Evolutionary conservation across 495 filamentous ascomycete species (phyloP).

Genomic region (Hyphodiscus hymeniophilus): DNA sequence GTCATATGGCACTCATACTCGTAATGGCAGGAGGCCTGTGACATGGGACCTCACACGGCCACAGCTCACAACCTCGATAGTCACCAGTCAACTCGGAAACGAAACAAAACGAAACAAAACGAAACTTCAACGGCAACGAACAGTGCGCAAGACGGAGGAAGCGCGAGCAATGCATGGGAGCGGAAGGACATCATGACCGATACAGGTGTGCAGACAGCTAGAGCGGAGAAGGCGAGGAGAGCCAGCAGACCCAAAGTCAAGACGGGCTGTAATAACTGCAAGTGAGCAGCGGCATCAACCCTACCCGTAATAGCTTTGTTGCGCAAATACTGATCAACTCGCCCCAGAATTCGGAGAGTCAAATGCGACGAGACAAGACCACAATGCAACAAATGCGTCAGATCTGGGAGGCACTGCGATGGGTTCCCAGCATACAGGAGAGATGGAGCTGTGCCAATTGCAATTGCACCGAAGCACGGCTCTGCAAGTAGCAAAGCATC

Average conservation of each 20-base stretch:
- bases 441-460: conserved; percentile 9
- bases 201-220: background rate
- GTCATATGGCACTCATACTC: too few relatives aligned
- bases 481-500: background rate
- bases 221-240: conserved; percentile 10
- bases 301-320: background rate
- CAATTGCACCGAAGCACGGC: conserved; percentile 16
- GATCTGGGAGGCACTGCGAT: conserved; percentile 37
- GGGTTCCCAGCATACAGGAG: conserved; percentile 41
- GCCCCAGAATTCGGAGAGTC: conserved; percentile 48
- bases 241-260: conserved; percentile 23
- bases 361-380: conserved; percentile 62
- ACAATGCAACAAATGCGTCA: conserved; percentile 46
- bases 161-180: conserved; percentile 15
- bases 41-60: too few relatives aligned
- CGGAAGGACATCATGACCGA: conserved; percentile 3
- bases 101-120: background rate
- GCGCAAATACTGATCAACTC: conserved; percentile 9
- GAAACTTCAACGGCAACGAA: background rate
- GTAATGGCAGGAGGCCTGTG: too few relatives aligned
- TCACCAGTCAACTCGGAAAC: background rate
- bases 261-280: conserved; percentile 50
- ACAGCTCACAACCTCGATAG: background rate
- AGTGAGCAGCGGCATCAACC: conserved; percentile 29
- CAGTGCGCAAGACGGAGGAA: background rate